phyloP scores from a whole-genome alignment of 768 basidiomycete genomes.

The Pleurotus sapidus region DNA sequence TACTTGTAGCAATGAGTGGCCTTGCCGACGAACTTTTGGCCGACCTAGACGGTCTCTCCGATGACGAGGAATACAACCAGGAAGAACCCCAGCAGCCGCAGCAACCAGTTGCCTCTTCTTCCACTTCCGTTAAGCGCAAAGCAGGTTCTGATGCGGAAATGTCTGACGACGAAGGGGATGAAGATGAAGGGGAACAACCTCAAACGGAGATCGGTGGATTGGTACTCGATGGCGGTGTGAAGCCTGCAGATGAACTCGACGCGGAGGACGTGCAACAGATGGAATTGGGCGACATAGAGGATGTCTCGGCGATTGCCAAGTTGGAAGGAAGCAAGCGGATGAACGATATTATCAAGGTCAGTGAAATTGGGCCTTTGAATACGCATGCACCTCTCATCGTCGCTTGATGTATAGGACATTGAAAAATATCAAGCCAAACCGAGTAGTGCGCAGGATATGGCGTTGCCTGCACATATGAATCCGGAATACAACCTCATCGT shows the following conservation, averaged over 20 bases:
- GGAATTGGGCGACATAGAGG: conserved; percentile 83
- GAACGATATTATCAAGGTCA: conserved; percentile 80
- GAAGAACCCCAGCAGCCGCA: conserved; percentile 38
- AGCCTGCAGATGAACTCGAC: conserved; percentile 95
- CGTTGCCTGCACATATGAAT: conserved; percentile 80
- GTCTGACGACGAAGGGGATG: conserved; percentile 53
- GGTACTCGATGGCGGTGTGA: conserved; percentile 82
- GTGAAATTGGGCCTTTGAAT: conserved; percentile 2
- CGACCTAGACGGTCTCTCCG: conserved; percentile 86
- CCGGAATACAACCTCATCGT: conserved; percentile 97
- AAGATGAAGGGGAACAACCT: conserved; percentile 40
- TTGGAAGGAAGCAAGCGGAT: conserved; percentile 86
- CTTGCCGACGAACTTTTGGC: conserved; percentile 92
- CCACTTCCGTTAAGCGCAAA: conserved; percentile 56
- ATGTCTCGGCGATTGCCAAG: conserved; percentile 87
- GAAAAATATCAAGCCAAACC: conserved; percentile 82
- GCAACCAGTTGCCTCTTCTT: conserved; percentile 11
- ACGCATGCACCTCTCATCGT: not conserved
- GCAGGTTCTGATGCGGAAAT: conserved; percentile 56
- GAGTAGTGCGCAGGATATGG: conserved; percentile 74
- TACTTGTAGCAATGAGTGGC: conserved; percentile 52
- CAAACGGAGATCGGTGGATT: conserved; percentile 51
- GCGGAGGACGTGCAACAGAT: conserved; percentile 92
- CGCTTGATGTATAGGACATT: conserved; percentile 62
- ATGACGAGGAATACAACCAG: conserved; percentile 51